These are phyloP conservation scores for Plasmodium ovale DNA, from an alignment of 169 alveolate species.

Conservation along the genomic window DNA sequence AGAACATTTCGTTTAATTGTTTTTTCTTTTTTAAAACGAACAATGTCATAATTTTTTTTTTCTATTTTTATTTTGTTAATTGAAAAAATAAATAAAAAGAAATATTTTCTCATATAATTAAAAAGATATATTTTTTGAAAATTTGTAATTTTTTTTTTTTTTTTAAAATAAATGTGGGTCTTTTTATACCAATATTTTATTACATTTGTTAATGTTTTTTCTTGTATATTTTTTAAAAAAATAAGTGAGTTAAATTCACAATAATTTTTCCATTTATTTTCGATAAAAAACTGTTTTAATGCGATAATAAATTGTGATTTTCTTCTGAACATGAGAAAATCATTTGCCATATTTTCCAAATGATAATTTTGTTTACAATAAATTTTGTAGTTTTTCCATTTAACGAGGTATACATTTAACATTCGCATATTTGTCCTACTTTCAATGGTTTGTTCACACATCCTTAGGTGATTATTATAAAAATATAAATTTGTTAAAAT, in stretches of 20 bases:
- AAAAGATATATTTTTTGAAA: neutral
- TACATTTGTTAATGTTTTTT: neutral
- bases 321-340: conserved; percentile 30
- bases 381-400: conserved; percentile 38
- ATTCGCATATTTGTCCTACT: conserved; percentile 17
- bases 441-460: conserved; percentile 38
- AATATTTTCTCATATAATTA: conserved; percentile 39
- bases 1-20: conserved; percentile 17
- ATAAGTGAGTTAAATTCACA: conserved; percentile 63
- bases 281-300: conserved; percentile 31
- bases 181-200: conserved; percentile 13
- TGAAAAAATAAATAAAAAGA: conserved; percentile 52
- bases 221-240: conserved; percentile 24
- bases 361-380: conserved; percentile 14
- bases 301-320: conserved; percentile 20
- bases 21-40: conserved; percentile 38
- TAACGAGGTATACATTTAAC: neutral
- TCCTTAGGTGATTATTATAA: conserved; percentile 28
- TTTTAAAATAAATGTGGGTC: neutral
- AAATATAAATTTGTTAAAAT: conserved; percentile 34
- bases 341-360: conserved; percentile 1
- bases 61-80: conserved; percentile 48
- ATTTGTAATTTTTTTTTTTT: conserved; percentile 1
- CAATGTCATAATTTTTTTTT: conserved; percentile 55
- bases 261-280: conserved; percentile 57